Percentiles rank a stretch among this genome's conserved stretches.
Conservation (phyloP, 2,329 filamentous ascomycete species). For the Calonectria hawksworthii region DNA sequence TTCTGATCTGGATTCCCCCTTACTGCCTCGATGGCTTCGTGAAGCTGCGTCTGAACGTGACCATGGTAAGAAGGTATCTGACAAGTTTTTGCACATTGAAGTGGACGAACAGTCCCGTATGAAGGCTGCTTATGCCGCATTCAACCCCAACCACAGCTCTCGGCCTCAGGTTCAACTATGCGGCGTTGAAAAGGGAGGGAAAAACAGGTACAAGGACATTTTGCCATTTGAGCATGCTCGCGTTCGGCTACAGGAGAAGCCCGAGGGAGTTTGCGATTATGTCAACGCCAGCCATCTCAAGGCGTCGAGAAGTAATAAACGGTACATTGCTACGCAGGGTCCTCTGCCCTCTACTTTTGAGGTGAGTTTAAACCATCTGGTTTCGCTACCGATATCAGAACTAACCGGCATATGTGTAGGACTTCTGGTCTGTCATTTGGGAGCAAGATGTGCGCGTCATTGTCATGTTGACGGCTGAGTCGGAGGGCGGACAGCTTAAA, state of each 20-base stretch:
- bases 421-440: constrained; percentile 99
- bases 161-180: constrained; percentile 77
- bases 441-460: constrained; percentile 95
- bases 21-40: constrained; percentile 83
- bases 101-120: constrained; percentile 91
- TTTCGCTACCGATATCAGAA: background rate
- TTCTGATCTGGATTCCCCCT: constrained; percentile 58
- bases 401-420: constrained; percentile 65
- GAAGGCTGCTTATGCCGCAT: constrained; percentile 78
- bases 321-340: constrained; percentile 95
- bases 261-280: constrained; percentile 85
- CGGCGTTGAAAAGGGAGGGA: constrained; percentile 92
- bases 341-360: constrained; percentile 93
- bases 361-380: constrained; percentile 63
- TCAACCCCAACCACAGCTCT: constrained; percentile 54
- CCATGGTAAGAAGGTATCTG: constrained; percentile 83
- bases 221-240: constrained; percentile 95
- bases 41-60: constrained; percentile 76
- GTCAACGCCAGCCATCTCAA: constrained; percentile 93
- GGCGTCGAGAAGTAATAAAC: constrained; percentile 85
- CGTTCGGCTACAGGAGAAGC: constrained; percentile 81
- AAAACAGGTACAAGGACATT: constrained; percentile 98
- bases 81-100: constrained; percentile 88
- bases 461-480: constrained; percentile 95
- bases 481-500: constrained; percentile 93